Base-by-base conservation (phyloP, 2,329 filamentous ascomycete genomes). In the Cordyceps fumosorosea region DNA sequence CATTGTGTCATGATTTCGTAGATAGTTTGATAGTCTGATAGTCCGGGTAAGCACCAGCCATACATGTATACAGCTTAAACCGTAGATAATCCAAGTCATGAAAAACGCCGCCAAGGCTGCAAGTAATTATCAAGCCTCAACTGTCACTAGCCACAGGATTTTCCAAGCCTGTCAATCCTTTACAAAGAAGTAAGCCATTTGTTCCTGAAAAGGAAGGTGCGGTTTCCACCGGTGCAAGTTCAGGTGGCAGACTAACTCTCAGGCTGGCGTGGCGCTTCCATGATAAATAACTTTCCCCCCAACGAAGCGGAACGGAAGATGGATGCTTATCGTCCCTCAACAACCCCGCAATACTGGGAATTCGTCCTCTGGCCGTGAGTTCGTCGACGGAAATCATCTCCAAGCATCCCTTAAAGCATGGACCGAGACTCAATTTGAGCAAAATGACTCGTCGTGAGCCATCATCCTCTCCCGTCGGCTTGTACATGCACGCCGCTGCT, bases 211-310 rank as follows among this genome's bases (percentile, higher is more conserved):
- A 29, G 29, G 29, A 29, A 29, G 29, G 29, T 29, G 29, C 29
- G 29, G 29, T 7, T 29, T 29, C 29, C 29, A 29, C 29, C 29
- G 29, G 29, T n/a, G 3, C 29, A 29, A 29, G 5, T 7, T 29
- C 29, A 29, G 29, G 5, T 29, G 3, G 2, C 34, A 37, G 34
- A 10, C 34, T 37, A 37, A 37, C 34, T 37, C 34, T 37, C 54
- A 45, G 42, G 54, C 54, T 56, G 54, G 40, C 7, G 54, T 56
- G 54, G 54, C 54, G 54, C 42, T 11, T 56, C 54, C 54, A 47
- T 40, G 54, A 56, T 54, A 54, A 53, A 32, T 56, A 37, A 12
- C 26, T 44, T 40, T 32, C 12, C 20, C 12, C 34, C 52, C 14
- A 44, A 44, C 34, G 6, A 37, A 55, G 37, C 52, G 52, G 52